These are phyloP conservation scores for Nakazawaea laoshanensis DNA, from an alignment of 805 yeast genomes.

Conservation along the genomic window DNA sequence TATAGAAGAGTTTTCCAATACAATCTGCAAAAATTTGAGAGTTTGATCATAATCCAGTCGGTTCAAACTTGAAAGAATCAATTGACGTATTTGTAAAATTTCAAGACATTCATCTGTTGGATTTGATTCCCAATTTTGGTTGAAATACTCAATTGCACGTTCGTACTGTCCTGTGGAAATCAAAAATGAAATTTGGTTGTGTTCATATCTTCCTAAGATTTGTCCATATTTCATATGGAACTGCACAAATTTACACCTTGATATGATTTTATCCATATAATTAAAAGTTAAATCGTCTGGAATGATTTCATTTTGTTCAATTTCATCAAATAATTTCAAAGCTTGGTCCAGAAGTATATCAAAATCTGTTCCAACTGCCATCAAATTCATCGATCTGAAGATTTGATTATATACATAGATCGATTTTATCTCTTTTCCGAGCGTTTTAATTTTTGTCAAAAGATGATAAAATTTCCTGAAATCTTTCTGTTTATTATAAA, in stretches of 20 bases:
- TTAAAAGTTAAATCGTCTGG: constrained; percentile 1
- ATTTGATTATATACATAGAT: constrained; percentile 6
- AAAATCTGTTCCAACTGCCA: neutral
- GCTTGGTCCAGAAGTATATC: neutral
- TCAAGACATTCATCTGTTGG: neutral
- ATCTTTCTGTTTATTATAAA: constrained; percentile 1
- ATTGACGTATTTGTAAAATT: neutral
- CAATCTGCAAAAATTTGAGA: constrained; percentile 1
- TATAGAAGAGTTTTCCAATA: neutral
- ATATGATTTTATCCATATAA: constrained; percentile 4
- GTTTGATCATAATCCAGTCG: constrained; percentile 7
- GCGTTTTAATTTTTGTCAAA: constrained; percentile 2
- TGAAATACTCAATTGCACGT: constrained; percentile 1
- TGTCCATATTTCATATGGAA: constrained; percentile 2
- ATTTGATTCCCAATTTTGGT: neutral
- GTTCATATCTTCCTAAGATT: neutral
- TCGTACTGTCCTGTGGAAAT: constrained; percentile 8
- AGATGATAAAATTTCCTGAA: neutral
- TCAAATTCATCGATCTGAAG: constrained; percentile 1
- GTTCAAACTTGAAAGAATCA: neutral
- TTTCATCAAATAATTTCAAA: constrained; percentile 2
- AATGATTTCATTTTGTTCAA: neutral
- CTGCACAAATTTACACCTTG: constrained; percentile 1
- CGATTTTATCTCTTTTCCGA: neutral
- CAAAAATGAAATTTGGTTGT: neutral